Evolutionary conservation across 1,139 yeast species (phyloP).

Genomic region (Debaryomycetaceae sp.): DNA sequence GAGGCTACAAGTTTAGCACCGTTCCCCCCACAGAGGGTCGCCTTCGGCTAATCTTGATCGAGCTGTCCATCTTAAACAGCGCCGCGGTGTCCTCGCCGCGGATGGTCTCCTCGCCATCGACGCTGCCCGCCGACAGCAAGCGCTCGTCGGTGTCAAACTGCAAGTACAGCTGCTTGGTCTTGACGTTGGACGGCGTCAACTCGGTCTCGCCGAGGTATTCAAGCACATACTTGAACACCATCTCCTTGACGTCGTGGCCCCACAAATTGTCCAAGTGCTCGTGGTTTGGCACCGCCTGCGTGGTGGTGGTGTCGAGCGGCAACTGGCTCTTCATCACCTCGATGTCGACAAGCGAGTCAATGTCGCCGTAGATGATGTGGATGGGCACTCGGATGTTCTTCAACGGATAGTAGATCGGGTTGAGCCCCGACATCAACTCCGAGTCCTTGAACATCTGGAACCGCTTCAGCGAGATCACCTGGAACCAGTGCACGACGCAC

Average conservation of each 20-base stretch:
- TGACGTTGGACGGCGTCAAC: constrained; percentile 6
- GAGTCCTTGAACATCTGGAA: constrained; percentile 86
- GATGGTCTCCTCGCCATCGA: constrained; percentile 4
- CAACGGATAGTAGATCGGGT: constrained; percentile 41
- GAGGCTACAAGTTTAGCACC: too few species aligned
- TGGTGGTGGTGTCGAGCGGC: constrained; percentile 28
- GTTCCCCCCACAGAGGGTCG: too few species aligned
- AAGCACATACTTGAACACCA: constrained; percentile 45
- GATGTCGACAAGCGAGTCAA: constrained; percentile 82
- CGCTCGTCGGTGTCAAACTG: constrained; percentile 2
- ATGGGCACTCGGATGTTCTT: constrained; percentile 66
- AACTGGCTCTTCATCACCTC: constrained; percentile 63
- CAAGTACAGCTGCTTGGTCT: constrained; percentile 6
- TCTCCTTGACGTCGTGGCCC: constrained; percentile 64
- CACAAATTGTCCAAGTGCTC: constrained; percentile 90
- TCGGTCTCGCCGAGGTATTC: constrained; percentile 24
- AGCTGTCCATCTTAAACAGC: too few species aligned
- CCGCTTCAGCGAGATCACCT: constrained; percentile 71
- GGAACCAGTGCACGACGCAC: constrained; percentile 95
- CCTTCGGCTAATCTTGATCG: too few species aligned
- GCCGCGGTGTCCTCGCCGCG: not conserved
- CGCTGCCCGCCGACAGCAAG: constrained; percentile 3
- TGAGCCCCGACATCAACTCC: constrained; percentile 33
- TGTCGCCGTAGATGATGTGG: constrained; percentile 70
- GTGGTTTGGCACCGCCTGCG: constrained; percentile 52